Conservation (phyloP, 73 alveolate species). For the Durusdinium trenchii region DNA sequence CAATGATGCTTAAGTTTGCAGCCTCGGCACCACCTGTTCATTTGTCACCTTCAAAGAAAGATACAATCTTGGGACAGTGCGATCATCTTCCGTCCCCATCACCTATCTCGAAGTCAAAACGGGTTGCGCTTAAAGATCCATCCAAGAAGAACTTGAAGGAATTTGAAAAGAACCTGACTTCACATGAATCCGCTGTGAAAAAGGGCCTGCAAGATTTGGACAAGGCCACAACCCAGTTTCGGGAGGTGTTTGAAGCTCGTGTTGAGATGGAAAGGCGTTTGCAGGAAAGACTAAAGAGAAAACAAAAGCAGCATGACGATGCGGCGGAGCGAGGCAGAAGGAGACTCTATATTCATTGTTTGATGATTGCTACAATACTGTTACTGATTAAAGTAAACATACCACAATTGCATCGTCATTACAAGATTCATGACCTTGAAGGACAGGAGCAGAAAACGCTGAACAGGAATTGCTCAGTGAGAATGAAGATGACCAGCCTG, state of each 20-base stretch:
- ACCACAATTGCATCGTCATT: too few relatives aligned
- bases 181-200: constrained; percentile 22
- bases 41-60: neutral
- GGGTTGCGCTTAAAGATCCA: neutral
- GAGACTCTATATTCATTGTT: too few relatives aligned
- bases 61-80: neutral
- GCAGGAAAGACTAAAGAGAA: neutral
- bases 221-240: neutral
- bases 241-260: neutral
- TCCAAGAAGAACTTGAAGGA: constrained; percentile 15
- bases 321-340: neutral
- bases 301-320: neutral
- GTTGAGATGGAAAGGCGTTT: neutral
- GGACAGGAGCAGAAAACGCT: too few relatives aligned
- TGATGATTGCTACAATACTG: too few relatives aligned
- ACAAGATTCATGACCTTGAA: too few relatives aligned
- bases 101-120: neutral
- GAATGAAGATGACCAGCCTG: too few relatives aligned
- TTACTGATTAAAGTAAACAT: too few relatives aligned
- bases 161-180: neutral
- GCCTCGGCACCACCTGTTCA: neutral
- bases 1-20: neutral
- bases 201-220: neutral
- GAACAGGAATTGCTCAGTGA: too few relatives aligned
- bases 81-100: neutral